A percentile compares a stretch with the other conserved stretches of the same genome.
These are phyloP conservation scores for Dicorynia guianensis DNA, from an alignment of 306 rosid species.

Conservation along the genomic window DNA sequence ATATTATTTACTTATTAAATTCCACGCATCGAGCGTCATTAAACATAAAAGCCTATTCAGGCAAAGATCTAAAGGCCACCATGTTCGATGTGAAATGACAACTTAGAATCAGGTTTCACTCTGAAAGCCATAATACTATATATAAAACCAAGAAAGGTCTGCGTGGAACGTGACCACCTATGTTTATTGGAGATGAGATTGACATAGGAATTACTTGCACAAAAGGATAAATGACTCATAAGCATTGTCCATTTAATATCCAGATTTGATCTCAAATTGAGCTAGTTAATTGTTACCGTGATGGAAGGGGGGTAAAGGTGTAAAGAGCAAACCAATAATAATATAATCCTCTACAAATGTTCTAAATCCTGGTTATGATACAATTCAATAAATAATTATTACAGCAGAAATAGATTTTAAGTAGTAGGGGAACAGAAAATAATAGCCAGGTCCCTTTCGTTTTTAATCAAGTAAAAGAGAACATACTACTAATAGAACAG, in stretches of 20 bases:
- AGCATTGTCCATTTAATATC: conserved; percentile 9
- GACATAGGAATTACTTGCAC: not conserved
- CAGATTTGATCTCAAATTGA: conserved; percentile 26
- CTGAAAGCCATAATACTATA: conserved; percentile 14
- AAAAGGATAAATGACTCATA: conserved; percentile 5
- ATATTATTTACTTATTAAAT: conserved; percentile 14
- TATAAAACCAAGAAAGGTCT: not conserved
- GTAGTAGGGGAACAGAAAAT: conserved; percentile 8
- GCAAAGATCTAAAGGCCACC: conserved; percentile 12
- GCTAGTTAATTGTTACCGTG: conserved; percentile 8
- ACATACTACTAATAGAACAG: not conserved
- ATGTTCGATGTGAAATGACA: conserved; percentile 20
- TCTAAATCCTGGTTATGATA: conserved; percentile 21
- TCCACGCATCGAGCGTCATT: not conserved
- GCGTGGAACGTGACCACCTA: not conserved
- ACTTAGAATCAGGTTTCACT: conserved; percentile 28
- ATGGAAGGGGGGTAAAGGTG: not conserved
- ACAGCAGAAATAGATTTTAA: not conserved
- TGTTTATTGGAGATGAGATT: conserved; percentile 23
- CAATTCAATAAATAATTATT: not conserved
- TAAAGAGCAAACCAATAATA: conserved; percentile 8
- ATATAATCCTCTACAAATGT: conserved; percentile 16
- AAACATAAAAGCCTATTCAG: not conserved
- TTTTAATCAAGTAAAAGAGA: not conserved
- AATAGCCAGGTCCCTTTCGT: not conserved